Percentiles rank a stretch among this genome's conserved stretches.
These are phyloP conservation scores for Cercospora janseana DNA, from an alignment of 2,329 filamentous ascomycete genomes.

Conservation along the genomic window DNA sequence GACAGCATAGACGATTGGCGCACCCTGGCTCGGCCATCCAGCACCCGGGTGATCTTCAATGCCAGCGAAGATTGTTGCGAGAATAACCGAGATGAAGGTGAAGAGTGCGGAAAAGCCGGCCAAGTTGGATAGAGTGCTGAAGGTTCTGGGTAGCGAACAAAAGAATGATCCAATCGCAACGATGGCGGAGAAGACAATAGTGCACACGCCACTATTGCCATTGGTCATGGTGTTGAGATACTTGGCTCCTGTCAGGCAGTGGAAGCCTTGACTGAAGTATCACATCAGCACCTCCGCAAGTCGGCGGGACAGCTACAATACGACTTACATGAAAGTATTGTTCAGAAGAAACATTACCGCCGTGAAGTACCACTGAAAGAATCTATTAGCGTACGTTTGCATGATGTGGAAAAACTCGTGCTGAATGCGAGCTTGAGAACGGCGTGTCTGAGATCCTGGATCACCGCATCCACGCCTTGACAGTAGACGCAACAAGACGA, in stretches of 20 bases:
- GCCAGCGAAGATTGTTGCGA: constrained; percentile 79
- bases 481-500: no score
- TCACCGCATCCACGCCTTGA: no score
- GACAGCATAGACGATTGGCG: constrained; percentile 66
- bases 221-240: constrained; percentile 87
- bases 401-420: no score
- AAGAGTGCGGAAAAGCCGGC: constrained; percentile 79
- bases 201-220: constrained; percentile 66
- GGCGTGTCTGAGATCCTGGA: no score
- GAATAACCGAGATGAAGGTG: constrained; percentile 82
- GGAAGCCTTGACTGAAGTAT: constrained; percentile 71
- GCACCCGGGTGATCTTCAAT: constrained; percentile 71
- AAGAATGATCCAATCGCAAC: constrained; percentile 72
- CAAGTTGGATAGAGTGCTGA: constrained; percentile 73
- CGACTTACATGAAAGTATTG: constrained; percentile 58
- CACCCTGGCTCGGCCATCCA: constrained; percentile 47
- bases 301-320: neutral
- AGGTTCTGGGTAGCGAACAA: constrained; percentile 81
- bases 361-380: constrained; percentile 58
- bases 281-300: neutral
- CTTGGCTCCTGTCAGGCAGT: constrained; percentile 79
- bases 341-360: constrained; percentile 90
- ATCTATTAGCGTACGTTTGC: no score
- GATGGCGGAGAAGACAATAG: constrained; percentile 74
- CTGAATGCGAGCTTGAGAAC: no score